Evolutionary conservation across 495 filamentous ascomycete species (phyloP).

Genomic region (Penicillium cinerascens): DNA sequence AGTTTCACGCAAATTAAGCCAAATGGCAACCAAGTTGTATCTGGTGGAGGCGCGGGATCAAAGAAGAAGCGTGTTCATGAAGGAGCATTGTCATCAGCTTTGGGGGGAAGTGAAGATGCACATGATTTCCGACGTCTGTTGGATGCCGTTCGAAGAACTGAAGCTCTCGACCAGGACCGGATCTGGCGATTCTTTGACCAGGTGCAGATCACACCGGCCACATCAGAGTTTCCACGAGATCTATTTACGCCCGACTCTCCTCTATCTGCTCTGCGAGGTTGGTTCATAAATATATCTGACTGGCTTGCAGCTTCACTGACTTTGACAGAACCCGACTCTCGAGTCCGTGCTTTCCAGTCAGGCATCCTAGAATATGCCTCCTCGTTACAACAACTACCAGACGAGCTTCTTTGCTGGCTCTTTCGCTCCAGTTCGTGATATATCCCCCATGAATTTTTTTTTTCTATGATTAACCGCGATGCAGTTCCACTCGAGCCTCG

Average conservation of each 20-base stretch:
- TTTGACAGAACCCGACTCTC: conserved; percentile 39
- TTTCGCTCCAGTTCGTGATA: conserved; percentile 54
- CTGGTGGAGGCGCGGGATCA: background rate
- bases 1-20: conserved; percentile 27
- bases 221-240: conserved; percentile 33
- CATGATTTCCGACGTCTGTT: conserved; percentile 55
- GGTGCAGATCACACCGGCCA: conserved; percentile 26
- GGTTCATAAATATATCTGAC: background rate
- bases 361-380: conserved; percentile 63
- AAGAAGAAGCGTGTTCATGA: conserved; percentile 36
- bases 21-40: background rate
- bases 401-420: conserved; percentile 72
- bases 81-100: conserved; percentile 36
- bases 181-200: conserved; percentile 66
- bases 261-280: conserved; percentile 37
- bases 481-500: conserved; percentile 56
- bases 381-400: conserved; percentile 53
- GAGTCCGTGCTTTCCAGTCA: conserved; percentile 63
- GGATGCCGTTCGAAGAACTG: conserved; percentile 70
- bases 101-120: conserved; percentile 52
- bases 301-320: conserved; percentile 7
- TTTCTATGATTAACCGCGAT: conserved; percentile 10
- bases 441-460: background rate
- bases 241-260: conserved; percentile 23
- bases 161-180: conserved; percentile 58